phyloP scores from a whole-genome alignment of 352 stramenopile species.

The Phytophthora uliginosa region DNA sequence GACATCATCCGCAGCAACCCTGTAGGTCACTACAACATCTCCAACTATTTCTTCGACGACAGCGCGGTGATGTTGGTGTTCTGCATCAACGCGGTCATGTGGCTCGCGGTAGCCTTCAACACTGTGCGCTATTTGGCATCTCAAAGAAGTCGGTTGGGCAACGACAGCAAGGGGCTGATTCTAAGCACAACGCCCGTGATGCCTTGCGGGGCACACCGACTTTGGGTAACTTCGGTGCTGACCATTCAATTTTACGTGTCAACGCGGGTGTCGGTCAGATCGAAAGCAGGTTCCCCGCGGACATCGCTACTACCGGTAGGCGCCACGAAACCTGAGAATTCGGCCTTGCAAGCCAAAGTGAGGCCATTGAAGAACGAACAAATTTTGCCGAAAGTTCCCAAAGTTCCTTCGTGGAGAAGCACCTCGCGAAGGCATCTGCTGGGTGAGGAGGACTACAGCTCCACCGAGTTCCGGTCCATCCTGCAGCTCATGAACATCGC shows the following conservation, averaged over 20 bases:
- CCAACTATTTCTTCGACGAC: slow-evolving; percentile 28
- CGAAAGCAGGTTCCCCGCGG: not conserved
- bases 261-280: not conserved
- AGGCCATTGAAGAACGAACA: slow-evolving; percentile 1
- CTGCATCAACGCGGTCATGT: slow-evolving; percentile 20
- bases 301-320: not conserved
- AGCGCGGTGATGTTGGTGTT: slow-evolving; percentile 25
- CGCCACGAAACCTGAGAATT: not conserved
- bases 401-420: not conserved
- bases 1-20: slow-evolving; percentile 18
- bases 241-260: slow-evolving; percentile 24
- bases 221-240: slow-evolving; percentile 24
- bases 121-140: not conserved
- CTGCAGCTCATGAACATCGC: slow-evolving; percentile 53
- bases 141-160: not conserved
- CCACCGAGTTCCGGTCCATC: slow-evolving; percentile 32
- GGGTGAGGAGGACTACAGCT: slow-evolving; percentile 4
- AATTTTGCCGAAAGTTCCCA: not conserved
- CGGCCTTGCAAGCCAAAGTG: not conserved
- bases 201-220: slow-evolving; percentile 16
- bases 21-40: slow-evolving; percentile 18
- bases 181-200: slow-evolving; percentile 21
- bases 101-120: not conserved
- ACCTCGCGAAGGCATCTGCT: not conserved
- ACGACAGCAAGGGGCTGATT: slow-evolving; percentile 8